Conservation (phyloP, 2,329 filamentous ascomycete species). For the Diaporthe helianthi region DNA sequence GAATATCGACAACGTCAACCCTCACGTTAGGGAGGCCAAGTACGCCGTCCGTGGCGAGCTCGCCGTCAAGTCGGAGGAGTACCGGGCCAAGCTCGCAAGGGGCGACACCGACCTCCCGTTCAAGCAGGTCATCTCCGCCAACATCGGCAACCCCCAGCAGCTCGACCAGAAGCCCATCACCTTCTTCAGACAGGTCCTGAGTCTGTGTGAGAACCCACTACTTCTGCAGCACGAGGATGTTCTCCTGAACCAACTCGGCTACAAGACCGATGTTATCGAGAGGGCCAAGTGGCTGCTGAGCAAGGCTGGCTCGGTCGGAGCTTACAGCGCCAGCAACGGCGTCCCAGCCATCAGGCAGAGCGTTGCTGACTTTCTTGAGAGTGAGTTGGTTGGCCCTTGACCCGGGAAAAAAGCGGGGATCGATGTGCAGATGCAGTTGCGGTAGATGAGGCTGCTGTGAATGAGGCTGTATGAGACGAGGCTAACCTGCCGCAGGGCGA, state of each 20-base stretch:
- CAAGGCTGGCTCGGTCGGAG: slow-evolving; percentile 88
- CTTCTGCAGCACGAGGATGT: slow-evolving; percentile 84
- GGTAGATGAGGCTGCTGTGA: background rate
- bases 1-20: slow-evolving; percentile 89
- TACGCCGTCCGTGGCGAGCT: slow-evolving; percentile 98
- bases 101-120: slow-evolving; percentile 75
- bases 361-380: slow-evolving; percentile 90
- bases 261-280: slow-evolving; percentile 88
- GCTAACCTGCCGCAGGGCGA: slow-evolving; percentile 60
- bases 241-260: slow-evolving; percentile 78
- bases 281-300: slow-evolving; percentile 82
- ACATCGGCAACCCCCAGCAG: slow-evolving; percentile 99
- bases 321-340: slow-evolving; percentile 94
- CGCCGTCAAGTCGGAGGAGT: slow-evolving; percentile 90
- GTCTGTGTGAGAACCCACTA: slow-evolving; percentile 86
- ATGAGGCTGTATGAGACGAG: background rate
- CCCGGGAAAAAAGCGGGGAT: too few relatives aligned
- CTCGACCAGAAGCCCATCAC: slow-evolving; percentile 99
- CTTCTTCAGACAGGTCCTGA: slow-evolving; percentile 97
- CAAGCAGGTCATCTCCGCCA: slow-evolving; percentile 90
- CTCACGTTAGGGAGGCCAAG: slow-evolving; percentile 82
- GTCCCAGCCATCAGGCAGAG: slow-evolving; percentile 86
- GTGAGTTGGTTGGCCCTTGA: slow-evolving; percentile 58
- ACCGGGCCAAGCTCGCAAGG: slow-evolving; percentile 74
- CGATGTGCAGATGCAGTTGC: background rate